Evolutionary conservation across 306 rosid genomes (phyloP), one percentile per base, ranked within the genome.

Genomic region (Ormosia emarginata): DNA sequence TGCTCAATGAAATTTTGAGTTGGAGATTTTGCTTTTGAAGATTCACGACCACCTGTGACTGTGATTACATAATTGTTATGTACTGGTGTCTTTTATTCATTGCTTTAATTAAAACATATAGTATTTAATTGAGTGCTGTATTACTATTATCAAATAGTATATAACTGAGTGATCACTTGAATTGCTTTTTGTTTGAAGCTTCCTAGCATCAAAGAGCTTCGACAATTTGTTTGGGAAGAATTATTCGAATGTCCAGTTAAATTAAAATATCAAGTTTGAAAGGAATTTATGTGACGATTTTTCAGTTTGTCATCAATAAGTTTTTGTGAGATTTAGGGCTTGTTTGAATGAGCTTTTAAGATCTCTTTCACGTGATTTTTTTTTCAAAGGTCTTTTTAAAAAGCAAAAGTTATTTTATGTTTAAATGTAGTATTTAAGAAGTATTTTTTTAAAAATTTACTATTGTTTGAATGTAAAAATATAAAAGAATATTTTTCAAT

Each of bases 11-110:
- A 41, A 44, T 67, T 33, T 24, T 24, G 72, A 67, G 66, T 58
- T 81, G 74, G 33, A 58, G 56, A 3, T 79, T 78, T 83, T 64
- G 47, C 81, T 53, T 64, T 41, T 59, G 59, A 80, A 77, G 78
- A 37, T 70, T 49, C 41, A 39, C 53, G 2, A 49, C 37, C 74
- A 37, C 3, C 50, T 24, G 7, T 57, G 2, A 24, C 33, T 49
- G 8, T 52, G 65, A 59, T 58, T 8, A 30, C 62, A 52, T 47
- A 32, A 32, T 30, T 71, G 30, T 67, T 34, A 67, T 64, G 56
- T 72, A 44, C 49, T 43, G 29, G 6, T 41, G 72, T 47, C 39
- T 37, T 13, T 57, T 52, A 3, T 6, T 30, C 14, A 41, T 3
- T 50, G 53, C 7, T 30, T 64, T 39, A 29, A 37, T 50, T 8